Percentiles rank a stretch among this genome's conserved stretches.
phyloP scores from a whole-genome alignment of 208 protist species.

The Porcisia hertigi region DNA sequence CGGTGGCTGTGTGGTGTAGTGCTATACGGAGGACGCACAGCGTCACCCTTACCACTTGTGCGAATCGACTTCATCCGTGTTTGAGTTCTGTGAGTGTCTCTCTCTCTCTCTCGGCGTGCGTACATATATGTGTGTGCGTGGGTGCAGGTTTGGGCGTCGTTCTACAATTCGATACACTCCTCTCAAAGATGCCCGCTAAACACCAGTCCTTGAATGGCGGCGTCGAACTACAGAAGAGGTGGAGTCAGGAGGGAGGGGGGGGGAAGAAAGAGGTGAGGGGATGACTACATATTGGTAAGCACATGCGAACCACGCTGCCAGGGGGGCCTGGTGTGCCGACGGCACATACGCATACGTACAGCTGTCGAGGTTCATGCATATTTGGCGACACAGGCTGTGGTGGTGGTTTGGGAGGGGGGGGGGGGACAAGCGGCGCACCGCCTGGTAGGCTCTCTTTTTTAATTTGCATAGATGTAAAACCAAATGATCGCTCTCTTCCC shows the following conservation, averaged over 20 bases:
- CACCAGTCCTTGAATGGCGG: not conserved
- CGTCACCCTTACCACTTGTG: constrained; percentile 3
- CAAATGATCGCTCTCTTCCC: not conserved
- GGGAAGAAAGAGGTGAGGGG: too few relatives aligned
- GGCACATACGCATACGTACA: not conserved
- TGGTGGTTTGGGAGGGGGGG: constrained; percentile 1
- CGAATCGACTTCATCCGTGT: constrained; percentile 2
- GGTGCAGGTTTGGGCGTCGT: too few relatives aligned
- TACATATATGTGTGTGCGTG: too few relatives aligned
- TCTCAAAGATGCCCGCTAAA: too few relatives aligned
- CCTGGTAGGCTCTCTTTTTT: too few relatives aligned
- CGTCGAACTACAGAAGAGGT: not conserved
- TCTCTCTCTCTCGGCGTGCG: too few relatives aligned
- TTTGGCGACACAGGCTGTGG: too few relatives aligned
- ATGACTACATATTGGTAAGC: not conserved
- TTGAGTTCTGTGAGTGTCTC: too few relatives aligned
- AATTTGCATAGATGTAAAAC: too few relatives aligned
- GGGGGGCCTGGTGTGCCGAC: not conserved
- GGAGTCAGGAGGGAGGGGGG: not conserved
- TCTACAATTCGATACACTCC: too few relatives aligned
- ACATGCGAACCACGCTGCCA: not conserved
- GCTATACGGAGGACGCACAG: constrained; percentile 17
- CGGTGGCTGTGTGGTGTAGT: not conserved
- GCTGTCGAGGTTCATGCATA: not conserved
- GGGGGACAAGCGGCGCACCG: not conserved